A percentile compares a stretch with the other conserved stretches of the same genome.
phyloP scores from a whole-genome alignment of 768 basidiomycete species.

The Kwoniella heveanensis region DNA sequence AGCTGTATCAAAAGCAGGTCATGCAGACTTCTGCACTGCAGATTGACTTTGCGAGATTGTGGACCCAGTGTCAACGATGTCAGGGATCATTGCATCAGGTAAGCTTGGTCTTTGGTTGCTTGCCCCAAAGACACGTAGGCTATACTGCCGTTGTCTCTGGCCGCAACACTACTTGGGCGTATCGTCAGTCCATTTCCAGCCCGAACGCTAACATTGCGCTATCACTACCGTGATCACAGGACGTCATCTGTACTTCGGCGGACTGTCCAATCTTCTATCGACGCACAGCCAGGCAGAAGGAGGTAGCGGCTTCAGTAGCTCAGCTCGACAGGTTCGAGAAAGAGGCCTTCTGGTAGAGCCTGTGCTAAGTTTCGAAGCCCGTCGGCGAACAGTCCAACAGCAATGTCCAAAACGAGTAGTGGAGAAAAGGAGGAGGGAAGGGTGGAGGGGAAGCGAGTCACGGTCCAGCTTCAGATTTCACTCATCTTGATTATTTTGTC shows the following conservation, averaged over 20 bases:
- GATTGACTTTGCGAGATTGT: conserved; percentile 87
- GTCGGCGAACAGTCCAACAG: no score
- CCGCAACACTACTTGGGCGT: no score
- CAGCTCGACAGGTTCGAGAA: conserved; percentile 80
- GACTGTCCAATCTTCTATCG: conserved; percentile 99
- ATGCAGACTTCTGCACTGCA: conserved; percentile 73
- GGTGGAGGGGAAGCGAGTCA: no score
- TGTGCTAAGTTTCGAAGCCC: no score
- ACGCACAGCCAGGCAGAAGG: conserved; percentile 97
- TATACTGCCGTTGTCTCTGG: no score
- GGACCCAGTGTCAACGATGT: conserved; percentile 99
- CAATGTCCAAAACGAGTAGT: no score
- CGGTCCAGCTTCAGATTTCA: no score
- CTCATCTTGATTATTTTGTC: no score
- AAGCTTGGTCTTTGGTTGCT: neutral
- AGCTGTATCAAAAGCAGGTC: conserved; percentile 85
- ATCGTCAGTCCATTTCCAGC: neutral
- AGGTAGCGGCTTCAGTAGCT: conserved; percentile 80
- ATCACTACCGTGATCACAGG: conserved; percentile 60
- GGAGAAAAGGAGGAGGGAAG: no score
- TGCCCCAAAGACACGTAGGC: no score
- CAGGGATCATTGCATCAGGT: conserved; percentile 94
- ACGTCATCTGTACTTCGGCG: conserved; percentile 92
- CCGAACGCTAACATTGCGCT: neutral
- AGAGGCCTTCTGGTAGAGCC: conserved; percentile 54